phyloP scores from a whole-genome alignment of 345 rosid species.

The Lepidium africanum region DNA sequence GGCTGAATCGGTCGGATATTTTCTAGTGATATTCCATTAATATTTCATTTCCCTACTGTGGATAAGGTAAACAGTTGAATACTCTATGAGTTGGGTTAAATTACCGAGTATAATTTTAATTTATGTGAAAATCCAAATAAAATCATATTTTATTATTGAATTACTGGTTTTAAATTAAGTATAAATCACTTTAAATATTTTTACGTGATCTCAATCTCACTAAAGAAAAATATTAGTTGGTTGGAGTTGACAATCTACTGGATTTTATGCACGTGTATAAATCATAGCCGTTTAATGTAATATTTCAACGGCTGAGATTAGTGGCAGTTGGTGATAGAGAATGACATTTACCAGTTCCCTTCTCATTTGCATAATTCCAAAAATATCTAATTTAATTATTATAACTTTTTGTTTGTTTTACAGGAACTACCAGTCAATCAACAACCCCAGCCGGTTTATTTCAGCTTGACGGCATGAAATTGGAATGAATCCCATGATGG shows the following conservation, averaged over 20 bases:
- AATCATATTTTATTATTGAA: neutral
- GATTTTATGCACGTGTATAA: neutral
- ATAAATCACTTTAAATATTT: no score
- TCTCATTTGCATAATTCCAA: neutral
- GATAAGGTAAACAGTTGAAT: neutral
- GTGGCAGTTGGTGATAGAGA: constrained; percentile 29
- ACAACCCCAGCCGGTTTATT: constrained; percentile 31
- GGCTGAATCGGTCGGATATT: constrained; percentile 4
- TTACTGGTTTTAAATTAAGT: no score
- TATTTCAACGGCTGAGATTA: constrained; percentile 8
- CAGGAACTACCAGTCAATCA: constrained; percentile 27
- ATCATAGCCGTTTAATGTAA: neutral
- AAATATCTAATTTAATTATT: neutral
- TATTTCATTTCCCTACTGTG: neutral
- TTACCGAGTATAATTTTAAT: neutral
- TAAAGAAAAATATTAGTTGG: neutral
- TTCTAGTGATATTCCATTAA: neutral
- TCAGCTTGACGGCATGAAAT: constrained; percentile 19
- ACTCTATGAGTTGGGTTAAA: no score
- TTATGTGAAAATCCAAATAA: neutral
- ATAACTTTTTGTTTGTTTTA: neutral
- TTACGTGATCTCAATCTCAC: no score
- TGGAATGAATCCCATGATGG: neutral
- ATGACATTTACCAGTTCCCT: constrained; percentile 13
- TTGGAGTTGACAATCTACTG: neutral